A percentile compares a stretch with the other conserved stretches of the same genome.
These are phyloP conservation scores for Cronartium quercuum DNA, from an alignment of 1,284 basidiomycete genomes.

Conservation along the genomic window DNA sequence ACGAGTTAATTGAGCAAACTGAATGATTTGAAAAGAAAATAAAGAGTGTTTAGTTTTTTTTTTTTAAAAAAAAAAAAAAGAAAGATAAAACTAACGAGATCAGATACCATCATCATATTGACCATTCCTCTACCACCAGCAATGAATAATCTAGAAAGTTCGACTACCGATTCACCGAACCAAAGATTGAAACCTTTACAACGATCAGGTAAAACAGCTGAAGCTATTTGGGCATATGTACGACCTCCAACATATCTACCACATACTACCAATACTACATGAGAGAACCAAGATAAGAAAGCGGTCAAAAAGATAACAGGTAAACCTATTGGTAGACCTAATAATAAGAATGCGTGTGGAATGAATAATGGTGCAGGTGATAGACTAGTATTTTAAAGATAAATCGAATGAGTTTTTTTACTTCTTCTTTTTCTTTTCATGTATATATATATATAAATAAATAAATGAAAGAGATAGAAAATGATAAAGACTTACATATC, in stretches of 20 bases:
- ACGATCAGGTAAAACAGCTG: constrained; percentile 44
- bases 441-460: background rate
- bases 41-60: too few species aligned
- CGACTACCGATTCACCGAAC: constrained; percentile 26
- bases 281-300: constrained; percentile 44
- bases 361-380: constrained; percentile 44
- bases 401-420: background rate
- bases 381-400: constrained; percentile 31
- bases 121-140: constrained; percentile 37
- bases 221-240: constrained; percentile 44
- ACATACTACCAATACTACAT: constrained; percentile 43
- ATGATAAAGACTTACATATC: constrained; percentile 25
- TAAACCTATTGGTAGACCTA: constrained; percentile 44
- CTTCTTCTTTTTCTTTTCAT: background rate
- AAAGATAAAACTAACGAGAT: constrained; percentile 3
- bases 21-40: background rate
- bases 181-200: constrained; percentile 39
- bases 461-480: background rate
- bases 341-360: constrained; percentile 43
- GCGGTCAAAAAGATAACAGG: constrained; percentile 43
- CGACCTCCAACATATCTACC: constrained; percentile 47
- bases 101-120: constrained; percentile 39
- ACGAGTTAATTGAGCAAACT: constrained; percentile 22
- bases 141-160: constrained; percentile 27
- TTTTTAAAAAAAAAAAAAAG: background rate